These are phyloP conservation scores for Litsea cubeba DNA, from an alignment of 164 flowering plant species.

Conservation along the genomic window DNA sequence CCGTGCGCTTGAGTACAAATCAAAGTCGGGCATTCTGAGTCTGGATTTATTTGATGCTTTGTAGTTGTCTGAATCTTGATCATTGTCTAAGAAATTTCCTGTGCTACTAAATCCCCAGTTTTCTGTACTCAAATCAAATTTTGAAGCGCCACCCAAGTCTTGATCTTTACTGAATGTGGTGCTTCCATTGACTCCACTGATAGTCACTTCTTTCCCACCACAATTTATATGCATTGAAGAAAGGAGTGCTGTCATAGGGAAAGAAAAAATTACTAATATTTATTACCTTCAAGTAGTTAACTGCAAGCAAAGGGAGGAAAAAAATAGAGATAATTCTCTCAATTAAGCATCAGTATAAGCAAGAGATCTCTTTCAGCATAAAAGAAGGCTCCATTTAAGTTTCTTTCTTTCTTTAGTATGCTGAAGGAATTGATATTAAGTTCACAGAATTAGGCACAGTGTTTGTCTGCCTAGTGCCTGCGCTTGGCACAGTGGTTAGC, in stretches of 20 bases:
- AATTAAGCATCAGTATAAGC: background rate
- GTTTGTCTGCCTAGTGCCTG: no score
- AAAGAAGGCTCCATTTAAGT: no score
- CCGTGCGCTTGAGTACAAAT: conserved; percentile 59
- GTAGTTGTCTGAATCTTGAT: conserved; percentile 27
- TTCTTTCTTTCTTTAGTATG: no score
- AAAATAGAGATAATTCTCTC: background rate
- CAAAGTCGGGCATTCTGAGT: conserved; percentile 27
- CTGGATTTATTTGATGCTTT: conserved; percentile 12
- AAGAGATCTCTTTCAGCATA: background rate
- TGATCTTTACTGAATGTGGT: conserved; percentile 50
- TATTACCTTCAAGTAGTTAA: no score
- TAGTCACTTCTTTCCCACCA: conserved; percentile 51
- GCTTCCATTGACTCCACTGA: conserved; percentile 17
- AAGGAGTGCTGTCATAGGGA: conserved; percentile 31
- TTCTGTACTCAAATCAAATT: conserved; percentile 18
- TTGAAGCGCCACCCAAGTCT: conserved; percentile 47
- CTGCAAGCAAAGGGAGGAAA: background rate
- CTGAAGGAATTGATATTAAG: no score
- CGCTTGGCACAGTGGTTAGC: no score
- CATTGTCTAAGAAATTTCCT: conserved; percentile 70
- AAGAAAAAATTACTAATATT: no score
- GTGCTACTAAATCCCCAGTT: conserved; percentile 77
- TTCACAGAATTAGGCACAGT: no score
- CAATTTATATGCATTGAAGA: conserved; percentile 59